These are phyloP conservation scores for Luzula sylvatica DNA, from an alignment of 176 grass and related monocot genomes.

Conservation along the genomic window DNA sequence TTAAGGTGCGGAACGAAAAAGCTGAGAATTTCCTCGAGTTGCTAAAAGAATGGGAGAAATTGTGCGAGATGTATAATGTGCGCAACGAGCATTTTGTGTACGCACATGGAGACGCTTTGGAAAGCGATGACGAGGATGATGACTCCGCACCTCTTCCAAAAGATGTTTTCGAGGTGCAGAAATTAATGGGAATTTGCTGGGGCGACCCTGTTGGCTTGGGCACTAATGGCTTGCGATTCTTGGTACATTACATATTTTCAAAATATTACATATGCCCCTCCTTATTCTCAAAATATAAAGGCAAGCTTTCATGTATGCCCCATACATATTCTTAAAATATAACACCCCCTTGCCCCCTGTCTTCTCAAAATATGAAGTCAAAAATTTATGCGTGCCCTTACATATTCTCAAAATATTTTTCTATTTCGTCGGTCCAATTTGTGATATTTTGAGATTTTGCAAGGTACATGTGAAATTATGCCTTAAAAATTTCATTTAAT, in stretches of 20 bases:
- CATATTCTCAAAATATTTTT: too few species aligned
- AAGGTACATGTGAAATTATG: too few species aligned
- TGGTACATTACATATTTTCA: slow-evolving; percentile 25
- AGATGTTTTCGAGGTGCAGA: slow-evolving; percentile 51
- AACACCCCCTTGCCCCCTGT: too few species aligned
- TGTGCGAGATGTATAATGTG: slow-evolving; percentile 34
- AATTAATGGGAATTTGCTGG: slow-evolving; percentile 37
- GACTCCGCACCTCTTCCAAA: slow-evolving; percentile 22
- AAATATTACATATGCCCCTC: background rate
- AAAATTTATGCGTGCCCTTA: too few species aligned
- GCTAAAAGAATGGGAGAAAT: slow-evolving; percentile 45
- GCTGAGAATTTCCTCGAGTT: slow-evolving; percentile 58
- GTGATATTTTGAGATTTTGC: too few species aligned
- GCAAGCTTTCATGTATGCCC: background rate
- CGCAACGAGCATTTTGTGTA: background rate
- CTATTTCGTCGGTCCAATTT: too few species aligned
- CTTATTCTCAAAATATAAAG: background rate
- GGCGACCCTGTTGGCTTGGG: slow-evolving; percentile 39
- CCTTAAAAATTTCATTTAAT: too few species aligned
- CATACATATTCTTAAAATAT: background rate
- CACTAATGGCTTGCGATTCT: slow-evolving; percentile 37
- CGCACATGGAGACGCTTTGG: background rate
- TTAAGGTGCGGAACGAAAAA: slow-evolving; percentile 65
- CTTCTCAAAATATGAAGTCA: too few species aligned
- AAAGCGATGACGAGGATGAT: slow-evolving; percentile 23